These are phyloP conservation scores for Elaeagnus macrophylla DNA, from an alignment of 306 rosid genomes.

Conservation along the genomic window DNA sequence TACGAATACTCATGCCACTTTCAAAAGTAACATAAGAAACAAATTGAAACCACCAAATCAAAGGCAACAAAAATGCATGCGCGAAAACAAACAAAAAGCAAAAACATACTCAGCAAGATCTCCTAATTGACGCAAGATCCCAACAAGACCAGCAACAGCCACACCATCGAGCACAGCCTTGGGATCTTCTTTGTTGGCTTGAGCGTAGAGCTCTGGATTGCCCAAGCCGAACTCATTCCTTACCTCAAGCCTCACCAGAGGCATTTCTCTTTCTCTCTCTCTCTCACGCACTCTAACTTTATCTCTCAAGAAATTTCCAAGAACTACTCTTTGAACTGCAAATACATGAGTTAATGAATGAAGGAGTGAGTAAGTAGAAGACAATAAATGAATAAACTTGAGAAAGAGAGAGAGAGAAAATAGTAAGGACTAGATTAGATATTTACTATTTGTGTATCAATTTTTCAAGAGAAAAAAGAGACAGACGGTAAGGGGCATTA, in stretches of 20 bases:
- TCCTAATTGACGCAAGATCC: constrained; percentile 95
- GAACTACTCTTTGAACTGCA: constrained; percentile 1
- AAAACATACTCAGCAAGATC: constrained; percentile 92
- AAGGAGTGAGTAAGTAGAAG: constrained; percentile 20
- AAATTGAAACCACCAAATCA: neutral
- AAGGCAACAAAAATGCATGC: neutral
- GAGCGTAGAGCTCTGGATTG: constrained; percentile 56
- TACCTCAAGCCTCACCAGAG: constrained; percentile 69
- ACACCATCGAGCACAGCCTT: constrained; percentile 82
- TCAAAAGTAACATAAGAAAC: neutral
- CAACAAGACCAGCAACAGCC: constrained; percentile 91
- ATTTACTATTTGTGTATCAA: no score
- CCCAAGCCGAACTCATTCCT: constrained; percentile 67
- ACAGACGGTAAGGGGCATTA: constrained; percentile 40
- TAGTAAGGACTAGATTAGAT: no score
- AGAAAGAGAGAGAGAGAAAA: constrained; percentile 16
- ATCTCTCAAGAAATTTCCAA: neutral
- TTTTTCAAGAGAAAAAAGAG: constrained; percentile 24
- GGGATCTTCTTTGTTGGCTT: constrained; percentile 67
- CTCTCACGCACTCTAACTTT: constrained; percentile 3
- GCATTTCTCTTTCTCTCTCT: constrained; percentile 55
- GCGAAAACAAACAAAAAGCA: neutral
- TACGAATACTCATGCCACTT: no score
- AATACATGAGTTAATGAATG: constrained; percentile 26
- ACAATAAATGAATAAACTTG: constrained; percentile 37